These are phyloP conservation scores for Didymella pomorum DNA, from an alignment of 2,329 filamentous ascomycete genomes.

Conservation along the genomic window DNA sequence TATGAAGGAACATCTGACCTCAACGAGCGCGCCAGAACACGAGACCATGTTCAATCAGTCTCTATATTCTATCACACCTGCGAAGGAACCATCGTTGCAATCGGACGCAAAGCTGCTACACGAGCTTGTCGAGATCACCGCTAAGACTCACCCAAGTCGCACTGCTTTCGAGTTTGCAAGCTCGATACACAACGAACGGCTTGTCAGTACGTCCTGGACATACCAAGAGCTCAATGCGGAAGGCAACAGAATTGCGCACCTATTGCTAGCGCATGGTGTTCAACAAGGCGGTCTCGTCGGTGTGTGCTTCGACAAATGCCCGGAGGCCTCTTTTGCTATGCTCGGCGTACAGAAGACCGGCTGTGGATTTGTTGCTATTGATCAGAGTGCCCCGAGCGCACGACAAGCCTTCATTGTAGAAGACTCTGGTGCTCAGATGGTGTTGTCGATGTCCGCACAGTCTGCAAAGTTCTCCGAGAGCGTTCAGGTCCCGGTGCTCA, in stretches of 20 bases:
- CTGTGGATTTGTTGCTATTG: conserved; percentile 81
- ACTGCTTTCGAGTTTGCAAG: conserved; percentile 79
- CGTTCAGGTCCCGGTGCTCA: conserved; percentile 53
- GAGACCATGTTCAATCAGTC: conserved; percentile 46
- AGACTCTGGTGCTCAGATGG: conserved; percentile 72
- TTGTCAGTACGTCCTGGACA: conserved; percentile 69
- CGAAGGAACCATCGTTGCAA: conserved; percentile 65
- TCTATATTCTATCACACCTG: conserved; percentile 71
- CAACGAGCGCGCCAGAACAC: conserved; percentile 53
- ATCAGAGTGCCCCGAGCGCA: conserved; percentile 74
- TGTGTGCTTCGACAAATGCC: conserved; percentile 84
- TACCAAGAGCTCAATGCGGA: conserved; percentile 75
- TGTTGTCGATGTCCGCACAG: conserved; percentile 66
- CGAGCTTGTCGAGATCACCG: conserved; percentile 76
- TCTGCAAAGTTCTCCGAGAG: conserved; percentile 49
- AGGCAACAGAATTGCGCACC: conserved; percentile 75
- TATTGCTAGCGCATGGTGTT: conserved; percentile 63
- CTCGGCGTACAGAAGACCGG: conserved; percentile 84
- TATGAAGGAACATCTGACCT: conserved; percentile 66
- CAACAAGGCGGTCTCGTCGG: conserved; percentile 70
- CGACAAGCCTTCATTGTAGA: conserved; percentile 79
- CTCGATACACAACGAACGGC: conserved; percentile 57
- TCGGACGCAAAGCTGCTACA: conserved; percentile 72
- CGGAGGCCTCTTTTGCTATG: conserved; percentile 83
- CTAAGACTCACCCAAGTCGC: conserved; percentile 63